A percentile compares a stretch with the other conserved stretches of the same genome.
Evolutionary conservation across 2,329 filamentous ascomycete genomes (phyloP).

Genomic region (Phaeosphaeria sp.): DNA sequence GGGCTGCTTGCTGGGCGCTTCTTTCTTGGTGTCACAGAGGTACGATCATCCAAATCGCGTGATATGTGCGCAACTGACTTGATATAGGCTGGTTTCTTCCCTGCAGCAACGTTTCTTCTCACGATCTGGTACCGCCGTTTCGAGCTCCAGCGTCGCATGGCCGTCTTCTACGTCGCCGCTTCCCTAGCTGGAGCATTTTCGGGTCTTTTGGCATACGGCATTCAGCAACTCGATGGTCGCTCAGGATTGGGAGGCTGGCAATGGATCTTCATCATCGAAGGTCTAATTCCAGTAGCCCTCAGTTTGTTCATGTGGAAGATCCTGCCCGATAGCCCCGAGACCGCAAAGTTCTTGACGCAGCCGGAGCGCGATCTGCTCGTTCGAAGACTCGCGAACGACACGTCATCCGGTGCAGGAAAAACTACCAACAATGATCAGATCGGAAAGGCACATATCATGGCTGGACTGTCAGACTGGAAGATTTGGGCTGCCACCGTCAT

Average conservation of each 20-base stretch:
- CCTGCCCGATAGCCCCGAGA: conserved; percentile 58
- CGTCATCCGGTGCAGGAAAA: conserved; percentile 54
- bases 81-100: conserved; percentile 62
- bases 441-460: conserved; percentile 56
- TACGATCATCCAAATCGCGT: conserved; percentile 9
- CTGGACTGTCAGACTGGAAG: conserved; percentile 54
- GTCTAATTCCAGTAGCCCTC: conserved; percentile 39
- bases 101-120: conserved; percentile 62
- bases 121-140: conserved; percentile 43
- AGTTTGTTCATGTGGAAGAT: conserved; percentile 60
- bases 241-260: conserved; percentile 36
- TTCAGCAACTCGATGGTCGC: conserved; percentile 36
- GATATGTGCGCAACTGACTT: conserved; percentile 4
- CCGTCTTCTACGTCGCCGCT: conserved; percentile 41
- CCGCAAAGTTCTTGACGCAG: conserved; percentile 47
- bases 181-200: conserved; percentile 42
- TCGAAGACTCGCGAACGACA: conserved; percentile 48
- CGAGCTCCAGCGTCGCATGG: conserved; percentile 43
- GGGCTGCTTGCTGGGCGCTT: conserved; percentile 25
- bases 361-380: conserved; percentile 43
- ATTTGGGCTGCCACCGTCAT: conserved; percentile 47
- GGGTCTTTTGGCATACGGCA: conserved; percentile 41
- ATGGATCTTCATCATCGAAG: conserved; percentile 40
- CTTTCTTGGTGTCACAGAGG: conserved; percentile 42
- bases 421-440: conserved; percentile 58